Percentiles rank a stretch among this genome's conserved stretches.
phyloP scores from a whole-genome alignment of 345 rosid species.

The Odontarrhena argentea region DNA sequence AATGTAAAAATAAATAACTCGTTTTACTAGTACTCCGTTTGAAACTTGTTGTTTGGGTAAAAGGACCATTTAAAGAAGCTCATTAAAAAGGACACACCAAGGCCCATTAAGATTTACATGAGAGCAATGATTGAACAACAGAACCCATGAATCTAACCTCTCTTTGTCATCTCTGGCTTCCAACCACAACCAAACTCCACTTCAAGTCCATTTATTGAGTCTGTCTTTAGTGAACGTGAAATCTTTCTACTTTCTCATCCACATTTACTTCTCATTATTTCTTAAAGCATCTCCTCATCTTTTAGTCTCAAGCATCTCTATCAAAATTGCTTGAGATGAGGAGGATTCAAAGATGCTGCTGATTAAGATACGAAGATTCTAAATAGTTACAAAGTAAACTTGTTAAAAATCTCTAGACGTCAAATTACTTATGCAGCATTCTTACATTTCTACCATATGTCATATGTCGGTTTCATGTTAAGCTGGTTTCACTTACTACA shows the following conservation, averaged over 20 bases:
- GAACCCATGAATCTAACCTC: background rate
- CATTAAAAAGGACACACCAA: background rate
- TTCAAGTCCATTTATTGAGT: background rate
- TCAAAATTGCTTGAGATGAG: background rate
- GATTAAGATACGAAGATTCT: slow-evolving; percentile 21
- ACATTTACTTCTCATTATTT: background rate
- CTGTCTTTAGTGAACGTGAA: background rate
- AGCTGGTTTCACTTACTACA: background rate
- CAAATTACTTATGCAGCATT: slow-evolving; percentile 19
- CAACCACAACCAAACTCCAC: background rate
- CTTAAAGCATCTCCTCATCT: background rate
- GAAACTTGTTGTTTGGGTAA: background rate
- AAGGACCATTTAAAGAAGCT: background rate
- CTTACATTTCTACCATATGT: slow-evolving; percentile 13
- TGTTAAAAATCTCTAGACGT: slow-evolving; percentile 29
- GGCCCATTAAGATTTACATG: slow-evolving; percentile 15
- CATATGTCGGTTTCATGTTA: slow-evolving; percentile 15
- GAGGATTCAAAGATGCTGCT: background rate
- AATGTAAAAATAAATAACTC: too few species aligned
- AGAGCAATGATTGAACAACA: background rate
- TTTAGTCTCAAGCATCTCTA: background rate
- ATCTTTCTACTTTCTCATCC: background rate
- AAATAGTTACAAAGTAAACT: slow-evolving; percentile 7
- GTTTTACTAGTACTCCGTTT: too few species aligned
- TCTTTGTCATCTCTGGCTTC: background rate